These are phyloP conservation scores for Jamesozyma piceae DNA, from an alignment of 805 yeast genomes.

Conservation along the genomic window DNA sequence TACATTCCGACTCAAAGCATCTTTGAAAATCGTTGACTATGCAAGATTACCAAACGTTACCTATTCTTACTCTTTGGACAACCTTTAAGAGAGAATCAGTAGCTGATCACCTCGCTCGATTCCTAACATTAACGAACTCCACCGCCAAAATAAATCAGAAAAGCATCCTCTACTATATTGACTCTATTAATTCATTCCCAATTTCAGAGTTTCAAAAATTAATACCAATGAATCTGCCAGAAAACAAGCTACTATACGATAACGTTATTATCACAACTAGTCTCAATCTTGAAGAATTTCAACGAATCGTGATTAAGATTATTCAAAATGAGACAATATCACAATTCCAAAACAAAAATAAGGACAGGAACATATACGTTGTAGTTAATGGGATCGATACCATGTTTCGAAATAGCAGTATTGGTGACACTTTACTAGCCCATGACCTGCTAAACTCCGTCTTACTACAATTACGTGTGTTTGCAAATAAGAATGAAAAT, in stretches of 20 bases:
- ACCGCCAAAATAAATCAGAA: too few species aligned
- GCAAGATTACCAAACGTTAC: background rate
- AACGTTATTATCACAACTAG: conserved; percentile 21
- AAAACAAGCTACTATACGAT: conserved; percentile 17
- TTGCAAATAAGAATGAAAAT: conserved; percentile 10
- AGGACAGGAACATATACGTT: conserved; percentile 1
- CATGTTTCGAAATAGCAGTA: conserved; percentile 23
- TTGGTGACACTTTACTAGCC: conserved; percentile 11
- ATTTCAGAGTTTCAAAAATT: conserved; percentile 16
- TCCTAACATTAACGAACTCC: background rate
- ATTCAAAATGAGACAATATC: background rate
- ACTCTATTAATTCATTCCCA: conserved; percentile 27
- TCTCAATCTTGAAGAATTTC: conserved; percentile 22
- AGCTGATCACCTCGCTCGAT: background rate
- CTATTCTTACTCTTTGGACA: conserved; percentile 2
- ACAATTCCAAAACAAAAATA: background rate
- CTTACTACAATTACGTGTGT: conserved; percentile 16
- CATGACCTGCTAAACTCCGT: conserved; percentile 18
- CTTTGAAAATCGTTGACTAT: background rate
- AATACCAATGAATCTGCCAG: conserved; percentile 8
- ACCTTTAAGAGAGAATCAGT: background rate
- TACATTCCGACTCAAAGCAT: too few species aligned
- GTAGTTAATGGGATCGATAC: conserved; percentile 22
- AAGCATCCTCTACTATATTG: conserved; percentile 20
- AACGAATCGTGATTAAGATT: conserved; percentile 5